Evolutionary conservation across 2,329 filamentous ascomycete species (phyloP).

Genomic region (Tolypocladium cylindrosporum): DNA sequence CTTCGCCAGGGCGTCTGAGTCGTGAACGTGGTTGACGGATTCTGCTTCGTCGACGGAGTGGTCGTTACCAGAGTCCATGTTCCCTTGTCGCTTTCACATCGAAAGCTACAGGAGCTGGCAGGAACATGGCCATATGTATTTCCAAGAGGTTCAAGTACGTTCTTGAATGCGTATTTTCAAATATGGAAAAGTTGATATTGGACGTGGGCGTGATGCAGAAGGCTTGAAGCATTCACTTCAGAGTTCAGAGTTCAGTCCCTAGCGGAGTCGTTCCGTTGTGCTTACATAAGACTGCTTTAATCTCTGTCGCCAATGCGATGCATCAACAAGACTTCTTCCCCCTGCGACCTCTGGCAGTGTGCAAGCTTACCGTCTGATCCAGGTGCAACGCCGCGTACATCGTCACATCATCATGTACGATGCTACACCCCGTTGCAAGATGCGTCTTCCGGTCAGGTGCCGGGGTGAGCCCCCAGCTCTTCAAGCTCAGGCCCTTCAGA

Average conservation of each 20-base stretch:
- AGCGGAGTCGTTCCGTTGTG: background rate
- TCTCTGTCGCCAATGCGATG: background rate
- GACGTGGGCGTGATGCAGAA: background rate
- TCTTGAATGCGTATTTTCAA: too few species aligned
- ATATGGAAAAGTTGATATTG: background rate
- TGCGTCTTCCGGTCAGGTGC: conserved; percentile 13
- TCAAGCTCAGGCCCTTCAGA: conserved; percentile 7
- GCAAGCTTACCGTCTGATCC: background rate
- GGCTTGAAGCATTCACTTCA: background rate
- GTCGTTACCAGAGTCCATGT: conserved; percentile 20
- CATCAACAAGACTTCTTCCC: background rate
- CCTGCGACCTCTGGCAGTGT: background rate
- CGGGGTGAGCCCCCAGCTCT: conserved; percentile 4
- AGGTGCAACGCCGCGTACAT: background rate
- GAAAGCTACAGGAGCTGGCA: conserved; percentile 7
- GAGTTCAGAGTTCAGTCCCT: background rate
- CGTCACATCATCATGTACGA: conserved; percentile 22
- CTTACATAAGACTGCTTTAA: background rate
- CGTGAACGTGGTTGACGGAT: background rate
- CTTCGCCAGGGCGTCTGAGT: background rate
- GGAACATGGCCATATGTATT: background rate
- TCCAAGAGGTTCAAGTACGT: background rate
- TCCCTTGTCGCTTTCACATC: conserved; percentile 12
- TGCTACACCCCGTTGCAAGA: conserved; percentile 21
- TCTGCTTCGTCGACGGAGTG: conserved; percentile 5